Base-by-base conservation (phyloP, 2,329 filamentous ascomycete species). In the Penicillium digitatum region DNA sequence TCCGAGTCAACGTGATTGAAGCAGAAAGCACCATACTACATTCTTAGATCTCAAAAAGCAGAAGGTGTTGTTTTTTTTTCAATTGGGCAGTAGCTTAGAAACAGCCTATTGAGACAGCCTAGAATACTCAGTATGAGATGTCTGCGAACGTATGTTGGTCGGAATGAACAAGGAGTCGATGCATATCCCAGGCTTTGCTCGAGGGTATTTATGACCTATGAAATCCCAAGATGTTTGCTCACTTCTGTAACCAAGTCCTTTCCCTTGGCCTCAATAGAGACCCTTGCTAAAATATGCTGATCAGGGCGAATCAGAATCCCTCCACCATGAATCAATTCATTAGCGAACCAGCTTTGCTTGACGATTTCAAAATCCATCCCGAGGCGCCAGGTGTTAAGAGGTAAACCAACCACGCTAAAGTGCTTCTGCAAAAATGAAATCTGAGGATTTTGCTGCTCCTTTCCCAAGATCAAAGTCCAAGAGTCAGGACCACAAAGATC, bases 291-390 rank as follows among this genome's bases (percentile, higher is more conserved):
- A 49, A 75, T 68, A 52, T 76, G 72, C 50, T 76, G 73, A 54
- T 76, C 74, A 3, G 74, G 74, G n/a, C 73, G 62, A 12, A 76
- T 60, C 3, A 76, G 48, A 6, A 71, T 55, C 0, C 66, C 72
- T 14, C 65, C 61, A 7, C 64, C 66, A 3, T 62, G 48, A 5
- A 49, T 35, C 7, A 74, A 48, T 56, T 53, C 39, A 65, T 60
- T 3, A 61, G 18, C 37, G 18, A 55, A 52, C 42, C 40, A 40
- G 29, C 24, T 24, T 11, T 47, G 42, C 12, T 11, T 24, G 12
- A 31, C 14, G 2, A 52, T 14, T 9, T 35, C 35, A 35, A 52
- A 55, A 7, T 52, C 53, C 1, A 10, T 3, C 7, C 42, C 53
- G 9, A 52, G 35, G 6, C 48, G 20, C 53, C 48, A 55, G 14